Evolutionary conservation across 805 yeast genomes (phyloP), one percentile per base, ranked within the genome.

Genomic region (Nematodospora valgi): DNA sequence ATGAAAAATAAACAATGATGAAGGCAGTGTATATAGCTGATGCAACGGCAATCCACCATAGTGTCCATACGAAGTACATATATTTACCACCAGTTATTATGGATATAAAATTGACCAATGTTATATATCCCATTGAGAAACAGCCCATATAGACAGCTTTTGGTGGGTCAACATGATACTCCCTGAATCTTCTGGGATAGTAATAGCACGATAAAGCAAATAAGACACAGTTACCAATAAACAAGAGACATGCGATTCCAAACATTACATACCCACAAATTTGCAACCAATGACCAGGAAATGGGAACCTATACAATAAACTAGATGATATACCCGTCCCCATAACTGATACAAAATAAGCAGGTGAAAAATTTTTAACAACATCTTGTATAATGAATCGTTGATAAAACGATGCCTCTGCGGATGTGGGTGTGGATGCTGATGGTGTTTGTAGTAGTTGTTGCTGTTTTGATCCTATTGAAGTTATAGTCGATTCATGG

Each of bases 281-380:
- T 28, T 60, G 48, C 23, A 82, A 60, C 87, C 88, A 81, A 8
- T 60, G 54, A 0, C 79, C 72, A 2, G 68, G 70, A 49, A 76
- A 83, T 0, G 95, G 87, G 53, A 82, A 87, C 22, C 64, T 54
- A 54, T 76, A 72, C 23, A 88, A 63, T 4, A 86, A 61, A 24
- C 74, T 54, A 4, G 85, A 64, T 1, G 86, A 63, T 25, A 87
- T 84, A 2, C 96, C 95, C 3, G 82, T 73, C 2, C 95, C 96
- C 96, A 88, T 88, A n/a, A 80, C 74, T 32, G 78, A 67, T 17
- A 83, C 81, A 58, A 80, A 86, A 70, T 80, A 80, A 6, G 68
- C 66, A 1, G 86, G 84, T 8, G 52, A 29, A 39, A 62, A 64
- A 14, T 51, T 51, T 16, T 36, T 30, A 3, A 34, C 27, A 22